Evolutionary conservation across 176 grass and related monocot genomes (phyloP), one percentile per base, ranked within the genome.

Genomic region (Musa itinerans): DNA sequence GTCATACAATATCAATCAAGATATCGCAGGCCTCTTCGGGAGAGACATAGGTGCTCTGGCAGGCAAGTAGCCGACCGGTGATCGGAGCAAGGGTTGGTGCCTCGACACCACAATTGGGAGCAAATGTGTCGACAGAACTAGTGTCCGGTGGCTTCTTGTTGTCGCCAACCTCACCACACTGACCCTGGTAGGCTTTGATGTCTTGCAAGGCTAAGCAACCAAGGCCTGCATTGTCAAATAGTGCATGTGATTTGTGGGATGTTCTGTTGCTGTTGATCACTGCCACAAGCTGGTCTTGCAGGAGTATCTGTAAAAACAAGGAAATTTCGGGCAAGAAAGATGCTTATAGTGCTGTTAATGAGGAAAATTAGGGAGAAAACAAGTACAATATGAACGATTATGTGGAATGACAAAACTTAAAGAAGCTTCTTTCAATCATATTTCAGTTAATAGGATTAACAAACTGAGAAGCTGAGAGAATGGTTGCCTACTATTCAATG

Each of bases 121-220:
- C 95, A 48, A 99, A 99, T 48, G 52, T 94, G 29, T 87, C 90
- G 0, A 73, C 24, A 29, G 94, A 99, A 51, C 80, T 91, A 51
- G 95, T 81, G 0, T 99, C 88, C 0, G 48, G 6, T 14, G 95
- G 95, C 76, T 91, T 99, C 84, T 91, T 99, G 25, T 70, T 81
- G 49, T 63, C 65, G 16, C 85, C 78, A 34, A 99, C 88, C 27
- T 84, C 72, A 25, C 78, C 13, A 52, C 95, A 99, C 12, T 94
- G 84, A 54, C 95, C 95, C 65, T 85, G 5, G 1, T 94, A 99
- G 51, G 84, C 95, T 84, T 94, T 94, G 75, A 94, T 94, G 84
- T 94, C 92, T 76, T 99, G 63, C 20, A 99, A 86, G n/a, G 90
- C 88, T 19, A 99, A 75, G 84, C 95, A 99, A 64, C 90, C 95